A percentile compares a stretch with the other conserved stretches of the same genome.
Evolutionary conservation across 2,329 filamentous ascomycete species (phyloP).

Genomic region (Fusarium sulawesiense): DNA sequence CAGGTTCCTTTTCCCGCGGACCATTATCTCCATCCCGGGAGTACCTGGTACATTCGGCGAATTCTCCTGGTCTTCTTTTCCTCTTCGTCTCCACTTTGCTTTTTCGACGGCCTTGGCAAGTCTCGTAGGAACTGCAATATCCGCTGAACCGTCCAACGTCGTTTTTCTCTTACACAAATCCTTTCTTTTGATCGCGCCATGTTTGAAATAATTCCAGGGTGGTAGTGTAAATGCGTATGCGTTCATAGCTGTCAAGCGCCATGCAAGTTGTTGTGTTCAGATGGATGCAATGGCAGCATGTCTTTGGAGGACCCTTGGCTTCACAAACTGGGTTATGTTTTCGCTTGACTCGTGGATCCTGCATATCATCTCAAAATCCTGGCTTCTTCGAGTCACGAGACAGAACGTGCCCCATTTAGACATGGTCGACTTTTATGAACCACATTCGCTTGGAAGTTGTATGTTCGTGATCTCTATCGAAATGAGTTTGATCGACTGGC

Average conservation of each 20-base stretch:
- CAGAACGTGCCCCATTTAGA: conserved; percentile 24
- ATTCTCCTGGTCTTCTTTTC: conserved; percentile 28
- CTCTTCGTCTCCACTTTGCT: conserved; percentile 23
- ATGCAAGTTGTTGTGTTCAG: background rate
- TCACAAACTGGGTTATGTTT: conserved; percentile 33
- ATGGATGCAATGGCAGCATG: conserved; percentile 27
- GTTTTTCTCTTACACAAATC: background rate
- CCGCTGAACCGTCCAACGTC: conserved; percentile 7
- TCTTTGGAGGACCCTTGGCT: conserved; percentile 17
- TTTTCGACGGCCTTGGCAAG: conserved; percentile 25
- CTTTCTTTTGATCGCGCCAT: conserved; percentile 6
- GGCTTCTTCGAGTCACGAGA: conserved; percentile 45
- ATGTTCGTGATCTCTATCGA: conserved; percentile 11
- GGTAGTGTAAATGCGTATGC: background rate
- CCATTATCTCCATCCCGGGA: conserved; percentile 16
- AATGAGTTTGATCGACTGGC: conserved; percentile 18
- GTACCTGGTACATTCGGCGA: conserved; percentile 35
- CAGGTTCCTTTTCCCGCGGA: conserved; percentile 30
- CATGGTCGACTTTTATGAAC: background rate
- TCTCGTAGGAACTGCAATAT: conserved; percentile 16
- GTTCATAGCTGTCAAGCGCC: background rate
- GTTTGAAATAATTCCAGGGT: background rate
- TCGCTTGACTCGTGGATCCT: conserved; percentile 53
- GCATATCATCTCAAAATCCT: conserved; percentile 49
- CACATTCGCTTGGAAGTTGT: background rate